A percentile compares a stretch with the other conserved stretches of the same genome.
These are phyloP conservation scores for Arthrobotrys pseudoclavata DNA, from an alignment of 2,329 filamentous ascomycete genomes.

Conservation along the genomic window DNA sequence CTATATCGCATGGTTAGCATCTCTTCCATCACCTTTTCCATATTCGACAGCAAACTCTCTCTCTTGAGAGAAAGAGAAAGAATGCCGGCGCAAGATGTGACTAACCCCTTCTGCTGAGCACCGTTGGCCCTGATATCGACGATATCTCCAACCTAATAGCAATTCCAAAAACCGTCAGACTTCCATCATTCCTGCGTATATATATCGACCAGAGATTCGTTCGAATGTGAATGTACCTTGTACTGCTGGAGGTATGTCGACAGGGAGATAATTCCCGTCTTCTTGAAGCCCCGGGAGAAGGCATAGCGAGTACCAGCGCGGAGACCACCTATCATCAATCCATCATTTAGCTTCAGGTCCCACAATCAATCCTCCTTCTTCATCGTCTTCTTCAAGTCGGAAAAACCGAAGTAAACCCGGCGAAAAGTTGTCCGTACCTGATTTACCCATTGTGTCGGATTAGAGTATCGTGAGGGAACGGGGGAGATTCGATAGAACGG, in stretches of 20 bases:
- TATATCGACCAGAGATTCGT: slow-evolving; percentile 40
- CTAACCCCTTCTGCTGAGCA: slow-evolving; percentile 86
- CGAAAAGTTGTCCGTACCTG: slow-evolving; percentile 62
- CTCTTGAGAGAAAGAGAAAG: background rate
- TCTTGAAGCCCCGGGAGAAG: slow-evolving; percentile 93
- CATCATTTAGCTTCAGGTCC: slow-evolving; percentile 56
- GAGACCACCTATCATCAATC: slow-evolving; percentile 82
- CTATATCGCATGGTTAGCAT: slow-evolving; percentile 67
- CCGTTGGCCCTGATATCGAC: slow-evolving; percentile 99
- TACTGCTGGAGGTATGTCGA: slow-evolving; percentile 95
- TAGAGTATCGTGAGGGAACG: slow-evolving; percentile 46
- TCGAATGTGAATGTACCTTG: slow-evolving; percentile 64
- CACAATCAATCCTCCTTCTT: slow-evolving; percentile 18
- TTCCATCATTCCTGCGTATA: slow-evolving; percentile 62
- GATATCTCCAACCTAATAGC: slow-evolving; percentile 83
- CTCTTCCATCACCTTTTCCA: background rate
- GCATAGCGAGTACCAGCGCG: slow-evolving; percentile 90
- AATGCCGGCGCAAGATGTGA: background rate
- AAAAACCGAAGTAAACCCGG: slow-evolving; percentile 9
- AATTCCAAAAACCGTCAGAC: slow-evolving; percentile 67
- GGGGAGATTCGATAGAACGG: slow-evolving; percentile 42
- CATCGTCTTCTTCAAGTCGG: background rate
- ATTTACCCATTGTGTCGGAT: slow-evolving; percentile 70
- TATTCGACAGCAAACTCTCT: background rate
- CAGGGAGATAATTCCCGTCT: slow-evolving; percentile 93